phyloP scores from a whole-genome alignment of 805 yeast genomes.

The Suhomyces prunicola region DNA sequence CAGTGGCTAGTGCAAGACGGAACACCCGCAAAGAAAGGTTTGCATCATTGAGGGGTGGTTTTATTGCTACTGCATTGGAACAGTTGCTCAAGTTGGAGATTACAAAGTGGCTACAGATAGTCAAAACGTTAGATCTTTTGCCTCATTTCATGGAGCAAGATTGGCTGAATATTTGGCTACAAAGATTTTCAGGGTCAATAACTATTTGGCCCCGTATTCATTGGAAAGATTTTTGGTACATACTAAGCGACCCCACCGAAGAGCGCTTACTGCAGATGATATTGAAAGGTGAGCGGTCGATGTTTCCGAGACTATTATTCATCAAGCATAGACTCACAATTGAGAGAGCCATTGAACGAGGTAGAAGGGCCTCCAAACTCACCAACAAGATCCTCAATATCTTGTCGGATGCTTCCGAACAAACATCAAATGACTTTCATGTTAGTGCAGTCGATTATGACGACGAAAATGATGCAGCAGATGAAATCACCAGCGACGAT shows the following conservation, averaged over 20 bases:
- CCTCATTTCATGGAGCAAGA: conserved; percentile 72
- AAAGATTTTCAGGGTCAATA: conserved; percentile 69
- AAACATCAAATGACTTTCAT: conserved; percentile 3
- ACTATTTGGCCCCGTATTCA: conserved; percentile 72
- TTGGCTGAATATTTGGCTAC: conserved; percentile 77
- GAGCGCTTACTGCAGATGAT: conserved; percentile 55
- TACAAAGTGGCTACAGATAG: conserved; percentile 70
- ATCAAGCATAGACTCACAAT: conserved; percentile 61
- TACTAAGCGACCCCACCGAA: conserved; percentile 66
- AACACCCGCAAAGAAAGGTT: conserved; percentile 30
- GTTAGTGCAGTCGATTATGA: conserved; percentile 10
- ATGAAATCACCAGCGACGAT: conserved; percentile 3
- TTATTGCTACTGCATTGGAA: conserved; percentile 67
- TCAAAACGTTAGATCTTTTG: conserved; percentile 60
- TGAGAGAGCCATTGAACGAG: conserved; percentile 61
- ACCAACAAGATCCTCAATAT: conserved; percentile 14
- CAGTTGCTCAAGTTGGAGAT: conserved; percentile 69
- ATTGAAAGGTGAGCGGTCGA: conserved; percentile 58
- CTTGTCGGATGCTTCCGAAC: conserved; percentile 1
- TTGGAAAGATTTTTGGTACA: conserved; percentile 57
- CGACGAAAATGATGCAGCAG: conserved; percentile 7
- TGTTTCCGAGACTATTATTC: conserved; percentile 65
- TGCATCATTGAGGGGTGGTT: conserved; percentile 67
- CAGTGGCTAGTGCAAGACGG: conserved; percentile 56
- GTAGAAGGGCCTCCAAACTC: conserved; percentile 31